Percentiles rank a stretch among this genome's conserved stretches.
Evolutionary conservation across 331 rosid species (phyloP).

Genomic region (Rhamnella rubrinervis): DNA sequence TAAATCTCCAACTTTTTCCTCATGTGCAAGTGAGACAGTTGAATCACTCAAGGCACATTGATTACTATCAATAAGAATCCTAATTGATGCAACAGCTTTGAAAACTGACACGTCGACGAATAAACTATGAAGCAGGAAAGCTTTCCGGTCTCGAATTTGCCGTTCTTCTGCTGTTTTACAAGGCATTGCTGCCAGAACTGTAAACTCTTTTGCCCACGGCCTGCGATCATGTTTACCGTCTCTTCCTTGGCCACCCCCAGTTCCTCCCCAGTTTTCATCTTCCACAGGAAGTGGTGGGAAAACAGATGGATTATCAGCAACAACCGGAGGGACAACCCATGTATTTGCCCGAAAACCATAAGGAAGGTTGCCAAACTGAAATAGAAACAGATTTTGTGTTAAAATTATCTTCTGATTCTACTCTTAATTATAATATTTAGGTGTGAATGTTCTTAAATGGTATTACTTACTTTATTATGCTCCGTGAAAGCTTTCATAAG

Average conservation of each 20-base stretch:
- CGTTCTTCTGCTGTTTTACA: constrained; percentile 88
- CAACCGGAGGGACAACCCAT: constrained; percentile 95
- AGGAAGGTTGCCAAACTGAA: constrained; percentile 98
- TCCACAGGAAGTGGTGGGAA: constrained; percentile 79
- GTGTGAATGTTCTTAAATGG: constrained; percentile 7
- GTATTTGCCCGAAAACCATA: constrained; percentile 94
- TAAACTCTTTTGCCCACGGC: constrained; percentile 83
- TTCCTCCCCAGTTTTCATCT: constrained; percentile 94
- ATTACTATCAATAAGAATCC: constrained; percentile 42
- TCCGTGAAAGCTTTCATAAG: constrained; percentile 90
- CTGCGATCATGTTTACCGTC: constrained; percentile 65
- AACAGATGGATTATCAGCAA: constrained; percentile 68
- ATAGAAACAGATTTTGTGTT: constrained; percentile 22
- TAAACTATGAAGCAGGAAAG: constrained; percentile 93
- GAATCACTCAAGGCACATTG: constrained; percentile 36
- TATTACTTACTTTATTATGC: constrained; percentile 71
- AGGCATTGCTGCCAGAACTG: constrained; percentile 87
- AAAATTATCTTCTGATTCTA: constrained; percentile 9
- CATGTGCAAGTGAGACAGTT: constrained; percentile 38
- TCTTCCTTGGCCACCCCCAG: constrained; percentile 94
- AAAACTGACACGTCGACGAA: constrained; percentile 85
- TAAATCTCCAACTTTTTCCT: constrained; percentile 73
- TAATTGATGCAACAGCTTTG: constrained; percentile 75
- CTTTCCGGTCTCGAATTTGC: constrained; percentile 89
- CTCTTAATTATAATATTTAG: constrained; percentile 9